Percentiles rank a stretch among this genome's conserved stretches.
These are phyloP conservation scores for Cucumis hystrix DNA, from an alignment of 306 rosid species.

Conservation along the genomic window DNA sequence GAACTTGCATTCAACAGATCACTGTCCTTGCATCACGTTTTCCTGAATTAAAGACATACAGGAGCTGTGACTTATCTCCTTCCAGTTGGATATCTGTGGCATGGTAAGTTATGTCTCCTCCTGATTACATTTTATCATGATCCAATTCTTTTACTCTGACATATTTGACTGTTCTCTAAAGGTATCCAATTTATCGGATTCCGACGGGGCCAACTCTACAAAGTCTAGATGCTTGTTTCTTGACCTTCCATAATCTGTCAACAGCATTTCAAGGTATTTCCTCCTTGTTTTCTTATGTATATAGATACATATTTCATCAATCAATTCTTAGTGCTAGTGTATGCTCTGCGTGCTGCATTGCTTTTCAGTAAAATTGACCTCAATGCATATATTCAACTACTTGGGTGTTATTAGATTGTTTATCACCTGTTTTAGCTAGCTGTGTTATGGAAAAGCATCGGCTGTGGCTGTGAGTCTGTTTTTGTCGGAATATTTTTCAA, in stretches of 20 bases:
- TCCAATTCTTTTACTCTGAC: not conserved
- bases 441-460: not conserved
- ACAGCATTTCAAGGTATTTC: slow-evolving; percentile 42
- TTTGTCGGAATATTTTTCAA: not conserved
- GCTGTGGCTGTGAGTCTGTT: not conserved
- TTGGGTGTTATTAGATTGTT: not conserved
- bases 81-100: slow-evolving; percentile 90
- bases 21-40: slow-evolving; percentile 52
- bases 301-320: not conserved
- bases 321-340: not conserved
- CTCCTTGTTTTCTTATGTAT: not conserved
- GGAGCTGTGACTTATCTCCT: slow-evolving; percentile 79
- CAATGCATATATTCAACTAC: not conserved
- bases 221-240: slow-evolving; percentile 75
- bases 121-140: not conserved
- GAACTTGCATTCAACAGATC: slow-evolving; percentile 35
- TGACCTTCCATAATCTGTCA: slow-evolving; percentile 65
- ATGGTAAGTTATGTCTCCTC: slow-evolving; percentile 35
- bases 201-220: slow-evolving; percentile 88
- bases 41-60: slow-evolving; percentile 60
- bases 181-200: slow-evolving; percentile 95
- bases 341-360: not conserved
- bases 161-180: slow-evolving; percentile 8
- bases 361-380: not conserved
- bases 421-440: not conserved